phyloP scores from a whole-genome alignment of 192 early-diverging fungal genomes.

The Podila horticola region DNA sequence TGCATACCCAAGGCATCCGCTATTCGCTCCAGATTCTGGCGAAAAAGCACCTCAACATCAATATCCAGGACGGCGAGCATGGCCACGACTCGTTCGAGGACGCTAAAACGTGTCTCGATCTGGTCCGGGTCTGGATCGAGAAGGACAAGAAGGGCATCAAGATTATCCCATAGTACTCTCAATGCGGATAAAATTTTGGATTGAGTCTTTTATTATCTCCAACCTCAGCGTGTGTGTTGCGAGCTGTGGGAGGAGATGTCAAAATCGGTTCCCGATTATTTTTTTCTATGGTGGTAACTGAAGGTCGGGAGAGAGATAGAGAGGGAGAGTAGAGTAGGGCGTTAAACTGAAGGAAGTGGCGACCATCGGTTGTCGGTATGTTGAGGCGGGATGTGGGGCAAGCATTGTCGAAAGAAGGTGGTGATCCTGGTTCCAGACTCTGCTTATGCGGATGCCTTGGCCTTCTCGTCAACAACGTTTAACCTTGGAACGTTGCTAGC shows the following conservation, averaged over 20 bases:
- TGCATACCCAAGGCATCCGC: conserved; percentile 53
- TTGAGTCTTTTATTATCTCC: too few relatives aligned
- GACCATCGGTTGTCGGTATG: too few relatives aligned
- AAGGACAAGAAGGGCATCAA: conserved; percentile 14
- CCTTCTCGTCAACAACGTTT: conserved; percentile 61
- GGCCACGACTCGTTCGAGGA: conserved; percentile 76
- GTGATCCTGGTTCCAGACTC: too few relatives aligned
- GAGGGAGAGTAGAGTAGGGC: neutral
- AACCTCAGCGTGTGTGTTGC: too few relatives aligned
- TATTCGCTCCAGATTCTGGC: conserved; percentile 61
- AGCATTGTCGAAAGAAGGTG: too few relatives aligned
- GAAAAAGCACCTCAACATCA: conserved; percentile 58
- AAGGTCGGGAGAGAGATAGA: neutral
- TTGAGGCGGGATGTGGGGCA: too few relatives aligned
- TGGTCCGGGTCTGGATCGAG: conserved; percentile 55
- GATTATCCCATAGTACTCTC: too few relatives aligned
- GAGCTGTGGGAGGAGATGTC: neutral
- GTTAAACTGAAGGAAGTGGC: too few relatives aligned
- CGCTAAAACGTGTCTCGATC: conserved; percentile 65
- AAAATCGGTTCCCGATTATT: neutral
- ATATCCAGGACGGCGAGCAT: conserved; percentile 62
- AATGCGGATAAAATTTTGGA: too few relatives aligned
- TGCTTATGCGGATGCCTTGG: conserved; percentile 31
- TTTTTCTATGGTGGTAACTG: conserved; percentile 1
- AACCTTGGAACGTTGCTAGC: conserved; percentile 62